These are phyloP conservation scores for Pichia cabralensis DNA, from an alignment of 805 yeast genomes.

Conservation along the genomic window DNA sequence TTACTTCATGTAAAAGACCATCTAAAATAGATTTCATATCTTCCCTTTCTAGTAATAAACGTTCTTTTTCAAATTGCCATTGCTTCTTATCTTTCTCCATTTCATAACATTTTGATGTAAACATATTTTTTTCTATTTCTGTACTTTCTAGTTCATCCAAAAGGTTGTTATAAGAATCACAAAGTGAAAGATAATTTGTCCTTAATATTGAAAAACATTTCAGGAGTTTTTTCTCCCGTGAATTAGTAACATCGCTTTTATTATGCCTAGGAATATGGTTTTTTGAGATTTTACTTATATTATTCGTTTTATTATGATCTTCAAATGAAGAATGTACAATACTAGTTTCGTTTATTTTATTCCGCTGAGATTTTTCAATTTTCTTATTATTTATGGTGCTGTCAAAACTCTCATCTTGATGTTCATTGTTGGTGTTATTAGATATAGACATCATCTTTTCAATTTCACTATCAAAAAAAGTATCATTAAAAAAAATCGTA, in stretches of 20 bases:
- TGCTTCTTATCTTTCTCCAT: slow-evolving; percentile 9
- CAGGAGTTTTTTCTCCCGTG: slow-evolving; percentile 11
- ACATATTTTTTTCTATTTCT: slow-evolving; percentile 4
- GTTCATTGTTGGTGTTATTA: too few species aligned
- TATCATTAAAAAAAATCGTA: too few species aligned
- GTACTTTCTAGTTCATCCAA: slow-evolving; percentile 4
- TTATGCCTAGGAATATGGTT: neutral
- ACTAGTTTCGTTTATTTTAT: too few species aligned
- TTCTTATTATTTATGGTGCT: neutral
- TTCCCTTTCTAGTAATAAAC: slow-evolving; percentile 15
- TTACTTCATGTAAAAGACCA: slow-evolving; percentile 15
- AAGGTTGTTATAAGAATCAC: slow-evolving; percentile 16
- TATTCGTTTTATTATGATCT: too few species aligned
- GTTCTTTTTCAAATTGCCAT: slow-evolving; percentile 13
- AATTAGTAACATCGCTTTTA: too few species aligned
- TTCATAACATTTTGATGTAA: slow-evolving; percentile 9
- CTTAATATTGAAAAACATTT: slow-evolving; percentile 18
- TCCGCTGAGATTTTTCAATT: neutral
- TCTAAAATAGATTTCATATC: slow-evolving; percentile 20
- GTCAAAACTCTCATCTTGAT: too few species aligned
- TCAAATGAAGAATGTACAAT: too few species aligned
- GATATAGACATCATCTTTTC: slow-evolving; percentile 1
- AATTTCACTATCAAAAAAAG: slow-evolving; percentile 1
- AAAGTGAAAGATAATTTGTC: slow-evolving; percentile 17
- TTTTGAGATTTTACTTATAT: too few species aligned